Evolutionary conservation across 2,329 filamentous ascomycete genomes (phyloP).

Genomic region (Sporothrix inflata): DNA sequence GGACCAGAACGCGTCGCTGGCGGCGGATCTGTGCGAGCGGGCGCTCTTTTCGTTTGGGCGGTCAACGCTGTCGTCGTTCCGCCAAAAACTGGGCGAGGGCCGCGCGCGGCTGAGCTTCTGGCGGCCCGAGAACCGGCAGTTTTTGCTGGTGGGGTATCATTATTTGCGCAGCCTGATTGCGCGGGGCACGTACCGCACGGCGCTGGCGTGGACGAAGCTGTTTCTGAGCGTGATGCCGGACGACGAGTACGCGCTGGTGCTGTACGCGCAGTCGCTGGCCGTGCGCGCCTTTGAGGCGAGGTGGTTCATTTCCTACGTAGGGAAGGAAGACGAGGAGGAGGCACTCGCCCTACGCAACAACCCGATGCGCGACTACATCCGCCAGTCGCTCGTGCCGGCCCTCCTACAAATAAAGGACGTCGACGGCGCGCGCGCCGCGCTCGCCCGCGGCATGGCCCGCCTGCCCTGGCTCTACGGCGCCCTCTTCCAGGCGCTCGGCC

Average conservation of each 20-base stretch:
- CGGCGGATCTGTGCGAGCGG: slow-evolving; percentile 85
- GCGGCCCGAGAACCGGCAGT: slow-evolving; percentile 84
- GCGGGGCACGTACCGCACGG: slow-evolving; percentile 92
- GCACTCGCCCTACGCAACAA: slow-evolving; percentile 19
- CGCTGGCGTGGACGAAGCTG: slow-evolving; percentile 90
- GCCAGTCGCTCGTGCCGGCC: slow-evolving; percentile 77
- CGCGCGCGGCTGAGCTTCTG: slow-evolving; percentile 79
- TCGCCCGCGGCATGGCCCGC: slow-evolving; percentile 69
- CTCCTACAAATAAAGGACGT: slow-evolving; percentile 70
- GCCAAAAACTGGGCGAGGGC: slow-evolving; percentile 73
- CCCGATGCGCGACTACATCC: slow-evolving; percentile 62
- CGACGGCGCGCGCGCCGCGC: slow-evolving; percentile 64
- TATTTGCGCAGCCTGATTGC: slow-evolving; percentile 84
- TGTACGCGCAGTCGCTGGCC: slow-evolving; percentile 82
- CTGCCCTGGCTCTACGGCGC: slow-evolving; percentile 85
- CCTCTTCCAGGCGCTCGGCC: slow-evolving; percentile 77
- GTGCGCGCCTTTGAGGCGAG: slow-evolving; percentile 77
- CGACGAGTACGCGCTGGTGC: slow-evolving; percentile 82
- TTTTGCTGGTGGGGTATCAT: slow-evolving; percentile 87
- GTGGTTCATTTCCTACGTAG: slow-evolving; percentile 73
- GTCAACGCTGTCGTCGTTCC: slow-evolving; percentile 81
- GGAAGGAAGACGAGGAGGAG: slow-evolving; percentile 42
- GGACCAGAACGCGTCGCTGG: slow-evolving; percentile 70
- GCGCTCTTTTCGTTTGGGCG: slow-evolving; percentile 94
- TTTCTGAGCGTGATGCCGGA: slow-evolving; percentile 73